phyloP scores from a whole-genome alignment of 805 yeast genomes.

The Wickerhamomyces canadensis region DNA sequence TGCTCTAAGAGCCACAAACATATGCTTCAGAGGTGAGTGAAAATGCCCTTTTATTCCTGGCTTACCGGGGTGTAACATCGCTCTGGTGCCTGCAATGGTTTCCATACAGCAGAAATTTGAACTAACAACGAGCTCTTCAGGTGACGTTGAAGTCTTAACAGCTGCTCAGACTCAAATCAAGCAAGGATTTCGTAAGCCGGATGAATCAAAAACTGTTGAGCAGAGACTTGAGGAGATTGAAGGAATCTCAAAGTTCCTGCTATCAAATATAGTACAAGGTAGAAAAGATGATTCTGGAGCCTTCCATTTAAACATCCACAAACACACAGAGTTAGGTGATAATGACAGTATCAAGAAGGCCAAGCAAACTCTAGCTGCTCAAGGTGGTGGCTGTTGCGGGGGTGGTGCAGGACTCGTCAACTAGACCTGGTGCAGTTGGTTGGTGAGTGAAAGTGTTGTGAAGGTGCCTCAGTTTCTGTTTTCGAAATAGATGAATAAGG shows the following conservation, averaged over 20 bases:
- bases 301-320: constrained; percentile 63
- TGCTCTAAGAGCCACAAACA: constrained; percentile 59
- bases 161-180: constrained; percentile 61
- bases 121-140: too few relatives aligned
- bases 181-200: constrained; percentile 46
- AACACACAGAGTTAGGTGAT: constrained; percentile 84
- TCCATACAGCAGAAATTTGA: too few relatives aligned
- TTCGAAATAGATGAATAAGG: too few relatives aligned
- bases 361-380: constrained; percentile 38
- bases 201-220: constrained; percentile 40
- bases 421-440: too few relatives aligned
- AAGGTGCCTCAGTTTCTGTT: too few relatives aligned
- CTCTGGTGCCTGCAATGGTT: too few relatives aligned
- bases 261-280: constrained; percentile 86
- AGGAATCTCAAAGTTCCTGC: constrained; percentile 66
- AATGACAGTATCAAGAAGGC: constrained; percentile 68
- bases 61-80: too few relatives aligned
- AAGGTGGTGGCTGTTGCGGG: constrained; percentile 55
- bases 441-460: too few relatives aligned
- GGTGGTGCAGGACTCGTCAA: constrained; percentile 31
- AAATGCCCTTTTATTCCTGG: neutral
- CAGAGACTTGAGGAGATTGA: constrained; percentile 52
- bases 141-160: constrained; percentile 35
- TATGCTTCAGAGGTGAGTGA: constrained; percentile 46
- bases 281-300: constrained; percentile 35